A percentile compares a stretch with the other conserved stretches of the same genome.
Evolutionary conservation across 2,329 filamentous ascomycete genomes (phyloP).

Genomic region (Xylaria sp.): DNA sequence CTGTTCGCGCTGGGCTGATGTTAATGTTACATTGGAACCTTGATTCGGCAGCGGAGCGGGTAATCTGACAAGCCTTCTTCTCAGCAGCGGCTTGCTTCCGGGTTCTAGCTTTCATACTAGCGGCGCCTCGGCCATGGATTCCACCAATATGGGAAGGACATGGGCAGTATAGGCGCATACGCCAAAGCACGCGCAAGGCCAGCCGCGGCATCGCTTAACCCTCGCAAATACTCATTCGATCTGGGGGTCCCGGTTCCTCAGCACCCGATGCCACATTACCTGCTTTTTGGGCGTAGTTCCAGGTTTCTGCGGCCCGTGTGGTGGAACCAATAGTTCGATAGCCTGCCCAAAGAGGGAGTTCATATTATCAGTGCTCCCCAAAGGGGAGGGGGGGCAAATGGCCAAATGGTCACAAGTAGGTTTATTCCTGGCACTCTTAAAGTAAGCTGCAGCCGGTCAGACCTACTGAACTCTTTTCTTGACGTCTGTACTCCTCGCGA

Average conservation of each 20-base stretch:
- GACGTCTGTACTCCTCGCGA: background rate
- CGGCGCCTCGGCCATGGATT: constrained; percentile 21
- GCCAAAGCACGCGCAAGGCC: constrained; percentile 19
- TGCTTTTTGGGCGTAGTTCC: constrained; percentile 18
- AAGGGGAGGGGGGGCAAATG: background rate
- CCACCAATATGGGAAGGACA: constrained; percentile 19
- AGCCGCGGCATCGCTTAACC: constrained; percentile 10
- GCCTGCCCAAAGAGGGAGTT: constrained; percentile 23
- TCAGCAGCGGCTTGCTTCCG: background rate
- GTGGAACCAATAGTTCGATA: background rate
- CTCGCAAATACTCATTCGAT: constrained; percentile 7
- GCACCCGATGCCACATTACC: constrained; percentile 8
- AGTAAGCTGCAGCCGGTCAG: background rate
- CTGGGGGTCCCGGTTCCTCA: background rate
- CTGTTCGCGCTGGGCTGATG: background rate
- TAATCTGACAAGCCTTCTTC: background rate
- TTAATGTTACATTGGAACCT: constrained; percentile 2
- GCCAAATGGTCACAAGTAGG: constrained; percentile 11
- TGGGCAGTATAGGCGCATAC: background rate
- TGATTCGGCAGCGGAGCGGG: constrained; percentile 15
- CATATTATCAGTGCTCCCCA: background rate
- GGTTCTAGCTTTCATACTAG: constrained; percentile 24
- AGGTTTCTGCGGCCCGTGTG: constrained; percentile 18
- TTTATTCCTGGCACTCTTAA: constrained; percentile 6
- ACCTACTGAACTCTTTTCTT: background rate